Conservation (phyloP, 805 yeast genomes). For the Candida suzukii region DNA sequence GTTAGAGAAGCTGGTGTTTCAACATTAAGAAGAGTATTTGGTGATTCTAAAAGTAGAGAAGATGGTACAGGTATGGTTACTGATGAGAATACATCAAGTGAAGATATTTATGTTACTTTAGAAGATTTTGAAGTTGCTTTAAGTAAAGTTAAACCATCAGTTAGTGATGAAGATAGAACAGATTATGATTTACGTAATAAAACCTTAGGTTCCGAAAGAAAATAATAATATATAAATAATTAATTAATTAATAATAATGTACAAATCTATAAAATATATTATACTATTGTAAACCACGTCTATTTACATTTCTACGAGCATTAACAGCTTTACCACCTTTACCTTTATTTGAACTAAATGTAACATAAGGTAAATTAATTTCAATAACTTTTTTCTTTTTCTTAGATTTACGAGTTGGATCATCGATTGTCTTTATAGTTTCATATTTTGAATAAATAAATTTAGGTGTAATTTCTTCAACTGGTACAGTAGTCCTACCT, state of each 20-base stretch:
- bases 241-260: conserved; percentile 2
- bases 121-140: conserved; percentile 71
- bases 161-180: conserved; percentile 73
- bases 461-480: conserved; percentile 29
- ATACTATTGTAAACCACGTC: conserved; percentile 18
- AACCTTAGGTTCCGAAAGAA: neutral
- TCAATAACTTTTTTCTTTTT: conserved; percentile 6
- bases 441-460: conserved; percentile 2
- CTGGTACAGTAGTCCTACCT: conserved; percentile 63
- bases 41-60: conserved; percentile 39
- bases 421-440: neutral
- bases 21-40: conserved; percentile 73
- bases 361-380: conserved; percentile 29
- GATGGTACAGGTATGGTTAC: conserved; percentile 34
- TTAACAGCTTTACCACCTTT: conserved; percentile 44
- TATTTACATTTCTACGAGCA: conserved; percentile 38
- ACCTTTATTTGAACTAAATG: conserved; percentile 27
- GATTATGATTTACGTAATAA: conserved; percentile 65
- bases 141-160: conserved; percentile 77
- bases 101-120: conserved; percentile 44
- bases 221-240: too few relatives aligned
- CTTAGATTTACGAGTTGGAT: neutral
- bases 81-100: neutral
- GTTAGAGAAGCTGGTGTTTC: conserved; percentile 91
- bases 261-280: neutral